Percentiles rank a stretch among this genome's conserved stretches.
Conservation (phyloP, 306 rosid species). For the Rubus parviflorus region DNA sequence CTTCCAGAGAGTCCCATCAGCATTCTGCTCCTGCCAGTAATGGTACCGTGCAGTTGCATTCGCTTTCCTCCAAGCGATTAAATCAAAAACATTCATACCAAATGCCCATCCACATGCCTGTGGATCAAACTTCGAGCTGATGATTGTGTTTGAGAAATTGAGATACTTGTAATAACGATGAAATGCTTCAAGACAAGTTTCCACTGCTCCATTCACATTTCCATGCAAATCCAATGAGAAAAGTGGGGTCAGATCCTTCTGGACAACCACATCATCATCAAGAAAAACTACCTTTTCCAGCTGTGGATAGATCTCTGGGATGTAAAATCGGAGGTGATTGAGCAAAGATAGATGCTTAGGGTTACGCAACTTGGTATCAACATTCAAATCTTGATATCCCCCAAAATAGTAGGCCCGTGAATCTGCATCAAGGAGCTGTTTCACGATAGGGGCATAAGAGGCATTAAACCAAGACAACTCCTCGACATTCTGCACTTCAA, state of each 20-base stretch:
- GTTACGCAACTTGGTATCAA: conserved; percentile 64
- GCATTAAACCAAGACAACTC: conserved; percentile 85
- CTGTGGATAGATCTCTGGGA: conserved; percentile 95
- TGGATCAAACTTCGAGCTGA: conserved; percentile 92
- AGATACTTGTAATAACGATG: conserved; percentile 94
- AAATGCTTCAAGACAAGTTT: conserved; percentile 95
- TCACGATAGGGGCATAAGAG: conserved; percentile 71
- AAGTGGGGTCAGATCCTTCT: conserved; percentile 94
- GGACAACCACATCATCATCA: conserved; percentile 93
- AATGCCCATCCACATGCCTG: conserved; percentile 99
- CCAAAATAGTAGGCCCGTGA: conserved; percentile 65
- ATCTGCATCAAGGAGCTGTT: conserved; percentile 64
- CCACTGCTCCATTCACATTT: conserved; percentile 97
- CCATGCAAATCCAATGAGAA: conserved; percentile 94
- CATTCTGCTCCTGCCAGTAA: conserved; percentile 93
- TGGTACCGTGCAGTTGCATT: conserved; percentile 81
- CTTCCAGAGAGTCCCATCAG: conserved; percentile 85
- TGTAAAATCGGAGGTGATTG: conserved; percentile 92
- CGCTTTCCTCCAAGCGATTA: conserved; percentile 90
- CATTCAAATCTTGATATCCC: conserved; percentile 55
- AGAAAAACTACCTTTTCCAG: conserved; percentile 97
- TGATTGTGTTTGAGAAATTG: conserved; percentile 81
- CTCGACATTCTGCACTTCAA: conserved; percentile 89
- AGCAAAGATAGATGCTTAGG: conserved; percentile 67
- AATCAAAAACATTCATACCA: conserved; percentile 92